A percentile compares a stretch with the other conserved stretches of the same genome.
Evolutionary conservation across 805 yeast genomes (phyloP).

Genomic region (Wickerhamomyces hampshirensis): DNA sequence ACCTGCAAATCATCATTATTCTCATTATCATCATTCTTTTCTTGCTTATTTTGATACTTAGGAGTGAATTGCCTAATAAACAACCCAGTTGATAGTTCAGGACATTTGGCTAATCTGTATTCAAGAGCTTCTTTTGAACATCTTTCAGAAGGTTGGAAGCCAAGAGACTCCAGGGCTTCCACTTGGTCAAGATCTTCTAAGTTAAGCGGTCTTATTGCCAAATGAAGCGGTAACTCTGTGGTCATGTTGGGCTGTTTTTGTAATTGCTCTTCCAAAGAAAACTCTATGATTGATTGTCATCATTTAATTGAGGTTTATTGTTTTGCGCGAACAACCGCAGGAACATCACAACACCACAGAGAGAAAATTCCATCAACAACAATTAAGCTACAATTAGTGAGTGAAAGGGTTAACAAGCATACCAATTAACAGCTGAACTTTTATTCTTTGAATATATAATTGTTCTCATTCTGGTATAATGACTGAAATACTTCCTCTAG

Average conservation of each 20-base stretch:
- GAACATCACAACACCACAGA: too few species aligned
- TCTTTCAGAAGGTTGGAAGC: conserved; percentile 70
- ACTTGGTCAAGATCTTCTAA: conserved; percentile 67
- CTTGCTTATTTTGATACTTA: conserved; percentile 11
- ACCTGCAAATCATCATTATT: conserved; percentile 13
- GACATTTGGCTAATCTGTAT: conserved; percentile 76
- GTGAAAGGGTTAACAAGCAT: too few species aligned
- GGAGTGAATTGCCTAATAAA: conserved; percentile 62
- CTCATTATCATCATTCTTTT: too few species aligned
- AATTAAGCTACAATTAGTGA: too few species aligned
- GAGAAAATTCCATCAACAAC: too few species aligned
- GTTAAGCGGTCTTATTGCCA: conserved; percentile 73
- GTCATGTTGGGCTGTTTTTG: conserved; percentile 10
- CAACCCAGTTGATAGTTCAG: conserved; percentile 86
- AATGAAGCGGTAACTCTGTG: conserved; percentile 48
- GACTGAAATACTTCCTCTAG: conserved; percentile 53
- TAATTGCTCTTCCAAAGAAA: too few species aligned
- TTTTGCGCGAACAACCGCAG: too few species aligned
- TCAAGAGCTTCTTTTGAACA: conserved; percentile 55
- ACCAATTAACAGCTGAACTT: too few species aligned
- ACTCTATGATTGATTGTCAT: too few species aligned
- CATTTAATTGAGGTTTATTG: too few species aligned
- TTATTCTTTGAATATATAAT: too few species aligned
- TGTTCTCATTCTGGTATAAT: not conserved
- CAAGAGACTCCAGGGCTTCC: conserved; percentile 53